Evolutionary conservation across 2,329 filamentous ascomycete species (phyloP), one percentile per base, ranked within the genome.

Genomic region (Lasiodiplodia gonubiensis): DNA sequence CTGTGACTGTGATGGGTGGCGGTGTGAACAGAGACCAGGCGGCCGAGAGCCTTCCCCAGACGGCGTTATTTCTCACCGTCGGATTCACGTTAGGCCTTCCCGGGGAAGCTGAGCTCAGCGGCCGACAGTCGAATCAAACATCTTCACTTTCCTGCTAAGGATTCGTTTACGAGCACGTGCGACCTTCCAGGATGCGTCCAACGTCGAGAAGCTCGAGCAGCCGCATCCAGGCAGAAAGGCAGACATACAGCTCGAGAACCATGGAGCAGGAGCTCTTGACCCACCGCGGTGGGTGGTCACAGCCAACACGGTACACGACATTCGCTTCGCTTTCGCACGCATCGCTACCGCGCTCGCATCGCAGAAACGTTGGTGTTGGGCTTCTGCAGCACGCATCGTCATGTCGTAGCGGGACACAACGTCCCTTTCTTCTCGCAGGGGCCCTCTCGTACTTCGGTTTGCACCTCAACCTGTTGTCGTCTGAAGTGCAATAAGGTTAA

Each of bases 31-130:
- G 25, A 14, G 8, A 5, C 18, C 10, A 61, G 25, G 57, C 57
- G 57, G 46, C 46, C n/a, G 42, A 63, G 42, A 42, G 4, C 14
- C 18, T 42, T 21, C 42, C 42, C 42, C 42, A 46, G 42, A 46
- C 18, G 42, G 42, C 42, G n/a, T n/a, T 21, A 63, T 14, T 4
- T 35, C 23, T 51, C 30, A n/a, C 59, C 39, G 59, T 27, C n/a
- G n/a, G n/a, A 37, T 33, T 8, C 39, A 5, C 42, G 35, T 61
- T 21, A 61, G 57, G 39, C 42, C 37, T n/a, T 14, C 37, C 30
- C 27, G 30, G 46, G 42, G 46, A 63, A n/a, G n/a, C 23, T 63
- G 59, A 63, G 27, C 42, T 63, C 59, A 63, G 59, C 59, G n/a
- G 57, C 57, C 57, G 49, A 49, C 37, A 25, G 57, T 42, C 59